Evolutionary conservation across 2,329 filamentous ascomycete species (phyloP).

Genomic region (Fusarium pilosicola): DNA sequence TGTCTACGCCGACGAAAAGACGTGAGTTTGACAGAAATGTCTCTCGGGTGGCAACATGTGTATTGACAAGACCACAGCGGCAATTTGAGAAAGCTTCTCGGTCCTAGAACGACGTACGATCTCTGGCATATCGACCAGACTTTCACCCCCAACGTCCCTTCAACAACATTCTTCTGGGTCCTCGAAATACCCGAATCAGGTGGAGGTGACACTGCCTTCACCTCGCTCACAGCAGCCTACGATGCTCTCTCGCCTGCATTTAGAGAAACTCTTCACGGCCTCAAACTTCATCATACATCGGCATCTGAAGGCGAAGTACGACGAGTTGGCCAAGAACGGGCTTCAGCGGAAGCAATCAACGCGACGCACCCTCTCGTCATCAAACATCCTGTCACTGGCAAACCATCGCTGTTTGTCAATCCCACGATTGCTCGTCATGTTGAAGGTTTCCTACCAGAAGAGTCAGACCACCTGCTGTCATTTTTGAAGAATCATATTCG

Average conservation of each 20-base stretch:
- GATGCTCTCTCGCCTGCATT: slow-evolving; percentile 45
- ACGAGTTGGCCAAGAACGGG: slow-evolving; percentile 43
- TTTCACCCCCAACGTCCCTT: slow-evolving; percentile 46
- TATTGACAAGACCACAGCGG: slow-evolving; percentile 15
- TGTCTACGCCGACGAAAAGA: slow-evolving; percentile 47
- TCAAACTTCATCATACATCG: slow-evolving; percentile 37
- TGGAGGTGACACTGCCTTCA: slow-evolving; percentile 47
- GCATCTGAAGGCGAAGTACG: slow-evolving; percentile 46
- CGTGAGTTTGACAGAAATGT: slow-evolving; percentile 22
- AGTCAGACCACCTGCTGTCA: slow-evolving; percentile 42
- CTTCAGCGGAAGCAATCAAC: slow-evolving; percentile 44
- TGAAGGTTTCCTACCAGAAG: slow-evolving; percentile 45
- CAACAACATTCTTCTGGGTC: slow-evolving; percentile 49
- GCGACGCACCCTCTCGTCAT: slow-evolving; percentile 45
- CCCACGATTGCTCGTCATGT: slow-evolving; percentile 45
- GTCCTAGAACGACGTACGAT: slow-evolving; percentile 42
- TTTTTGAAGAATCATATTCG: slow-evolving; percentile 46
- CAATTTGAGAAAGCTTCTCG: slow-evolving; percentile 44
- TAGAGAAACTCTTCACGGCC: slow-evolving; percentile 7
- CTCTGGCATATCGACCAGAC: slow-evolving; percentile 50
- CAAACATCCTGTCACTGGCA: slow-evolving; percentile 44
- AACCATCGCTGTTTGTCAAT: slow-evolving; percentile 44
- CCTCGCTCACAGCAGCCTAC: slow-evolving; percentile 45
- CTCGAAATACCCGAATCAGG: slow-evolving; percentile 43
- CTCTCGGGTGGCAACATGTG: accelerated